phyloP scores from a whole-genome alignment of 1,139 yeast genomes.

The Debaryomycetaceae sp. region DNA sequence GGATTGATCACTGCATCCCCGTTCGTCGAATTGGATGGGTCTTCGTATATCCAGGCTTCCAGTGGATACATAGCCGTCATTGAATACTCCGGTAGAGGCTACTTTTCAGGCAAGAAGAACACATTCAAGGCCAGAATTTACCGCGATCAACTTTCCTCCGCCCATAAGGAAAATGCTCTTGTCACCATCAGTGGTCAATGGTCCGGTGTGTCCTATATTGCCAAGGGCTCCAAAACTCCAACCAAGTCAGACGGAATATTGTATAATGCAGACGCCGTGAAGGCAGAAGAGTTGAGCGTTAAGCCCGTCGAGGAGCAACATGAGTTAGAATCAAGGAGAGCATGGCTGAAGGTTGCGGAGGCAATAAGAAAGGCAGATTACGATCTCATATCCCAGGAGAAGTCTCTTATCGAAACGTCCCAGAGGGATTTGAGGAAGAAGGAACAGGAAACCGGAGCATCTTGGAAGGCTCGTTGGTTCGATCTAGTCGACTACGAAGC shows the following conservation, averaged over 20 bases:
- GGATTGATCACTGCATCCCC: constrained; percentile 90
- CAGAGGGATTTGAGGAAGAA: constrained; percentile 77
- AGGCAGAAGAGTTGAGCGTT: constrained; percentile 59
- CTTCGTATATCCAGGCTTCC: constrained; percentile 75
- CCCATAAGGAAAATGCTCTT: constrained; percentile 58
- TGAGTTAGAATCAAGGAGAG: constrained; percentile 72
- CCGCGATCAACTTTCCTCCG: constrained; percentile 48
- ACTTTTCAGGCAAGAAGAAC: constrained; percentile 94
- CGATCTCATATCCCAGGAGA: constrained; percentile 69
- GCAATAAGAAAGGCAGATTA: constrained; percentile 75
- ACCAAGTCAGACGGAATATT: constrained; percentile 49
- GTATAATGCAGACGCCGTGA: constrained; percentile 59
- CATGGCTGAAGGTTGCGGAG: constrained; percentile 86
- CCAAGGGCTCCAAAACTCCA: constrained; percentile 41
- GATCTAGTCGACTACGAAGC: constrained; percentile 46
- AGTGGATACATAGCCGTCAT: constrained; percentile 71
- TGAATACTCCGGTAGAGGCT: constrained; percentile 90
- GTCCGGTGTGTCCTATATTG: constrained; percentile 67
- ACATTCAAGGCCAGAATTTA: constrained; percentile 81
- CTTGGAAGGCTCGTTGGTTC: constrained; percentile 83
- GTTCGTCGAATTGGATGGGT: constrained; percentile 84
- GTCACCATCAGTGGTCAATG: constrained; percentile 88
- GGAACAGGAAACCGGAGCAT: constrained; percentile 58
- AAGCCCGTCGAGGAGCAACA: constrained; percentile 78
- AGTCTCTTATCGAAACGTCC: constrained; percentile 71